These are phyloP conservation scores for Staphylotrichum tortipilum DNA, from an alignment of 495 filamentous ascomycete species.

Conservation along the genomic window DNA sequence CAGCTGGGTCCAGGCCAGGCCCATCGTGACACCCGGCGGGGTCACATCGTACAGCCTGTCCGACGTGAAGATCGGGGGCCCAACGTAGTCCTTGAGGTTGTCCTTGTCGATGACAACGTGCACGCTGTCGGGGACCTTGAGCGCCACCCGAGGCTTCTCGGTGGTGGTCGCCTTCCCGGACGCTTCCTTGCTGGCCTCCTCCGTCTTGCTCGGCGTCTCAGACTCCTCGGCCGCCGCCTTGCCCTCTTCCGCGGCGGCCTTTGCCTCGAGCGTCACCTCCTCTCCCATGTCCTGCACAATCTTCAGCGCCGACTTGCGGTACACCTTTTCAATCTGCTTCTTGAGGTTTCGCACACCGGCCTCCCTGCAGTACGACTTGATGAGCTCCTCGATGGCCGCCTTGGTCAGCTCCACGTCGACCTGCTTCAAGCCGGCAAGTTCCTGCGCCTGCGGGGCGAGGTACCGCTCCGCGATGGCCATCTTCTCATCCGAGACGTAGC, in stretches of 20 bases:
- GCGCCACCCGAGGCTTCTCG: constrained; percentile 65
- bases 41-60: constrained; percentile 93
- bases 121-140: constrained; percentile 80
- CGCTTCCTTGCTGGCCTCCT: constrained; percentile 11
- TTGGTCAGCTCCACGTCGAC: constrained; percentile 78
- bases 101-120: constrained; percentile 83
- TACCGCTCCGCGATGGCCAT: constrained; percentile 96
- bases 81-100: constrained; percentile 94
- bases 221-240: constrained; percentile 68
- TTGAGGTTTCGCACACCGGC: constrained; percentile 96
- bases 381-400: constrained; percentile 87
- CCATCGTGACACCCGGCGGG: constrained; percentile 97
- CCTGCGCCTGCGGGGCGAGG: constrained; percentile 82
- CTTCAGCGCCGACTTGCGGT: constrained; percentile 92
- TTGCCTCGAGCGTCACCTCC: constrained; percentile 68
- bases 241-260: constrained; percentile 80
- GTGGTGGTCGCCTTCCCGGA: constrained; percentile 33
- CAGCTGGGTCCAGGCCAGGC: constrained; percentile 96
- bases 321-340: constrained; percentile 99
- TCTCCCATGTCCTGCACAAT: constrained; percentile 95
- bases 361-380: constrained; percentile 97
- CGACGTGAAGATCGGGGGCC: constrained; percentile 88
- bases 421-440: constrained; percentile 80
- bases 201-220: constrained; percentile 16
- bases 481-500: constrained; percentile 97